Evolutionary conservation across 371 early-diverging fungal genomes (phyloP).

Genomic region (Rhizopus sp.): DNA sequence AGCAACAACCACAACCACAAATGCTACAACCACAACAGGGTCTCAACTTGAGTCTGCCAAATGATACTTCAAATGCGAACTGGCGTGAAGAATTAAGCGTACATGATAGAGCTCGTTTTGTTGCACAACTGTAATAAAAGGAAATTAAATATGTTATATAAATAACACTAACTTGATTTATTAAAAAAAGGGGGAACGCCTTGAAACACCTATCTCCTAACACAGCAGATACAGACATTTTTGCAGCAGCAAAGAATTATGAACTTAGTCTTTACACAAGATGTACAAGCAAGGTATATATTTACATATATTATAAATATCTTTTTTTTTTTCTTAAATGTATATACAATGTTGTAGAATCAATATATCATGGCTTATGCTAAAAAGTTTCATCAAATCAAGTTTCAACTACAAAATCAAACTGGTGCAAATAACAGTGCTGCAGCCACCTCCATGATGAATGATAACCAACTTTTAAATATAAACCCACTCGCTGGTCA

Average conservation of each 20-base stretch:
- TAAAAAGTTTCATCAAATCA: constrained; percentile 41
- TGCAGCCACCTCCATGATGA: constrained; percentile 26
- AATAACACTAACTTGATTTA: neutral
- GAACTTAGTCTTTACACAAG: constrained; percentile 35
- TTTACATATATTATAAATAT: neutral
- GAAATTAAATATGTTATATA: neutral
- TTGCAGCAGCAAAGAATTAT: constrained; percentile 47
- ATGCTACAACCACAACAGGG: constrained; percentile 9
- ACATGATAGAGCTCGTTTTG: constrained; percentile 36
- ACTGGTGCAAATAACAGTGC: constrained; percentile 5
- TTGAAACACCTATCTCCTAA: constrained; percentile 43
- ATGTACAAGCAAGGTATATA: constrained; percentile 46
- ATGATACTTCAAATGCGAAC: constrained; percentile 31
- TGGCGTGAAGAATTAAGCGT: constrained; percentile 38
- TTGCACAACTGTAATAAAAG: constrained; percentile 28
- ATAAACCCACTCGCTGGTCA: constrained; percentile 28
- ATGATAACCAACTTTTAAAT: constrained; percentile 37
- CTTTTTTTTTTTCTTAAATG: constrained; percentile 3
- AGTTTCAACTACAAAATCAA: constrained; percentile 30
- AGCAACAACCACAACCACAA: constrained; percentile 5
- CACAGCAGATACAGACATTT: constrained; percentile 44
- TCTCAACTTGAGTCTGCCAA: constrained; percentile 12
- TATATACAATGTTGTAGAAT: constrained; percentile 16
- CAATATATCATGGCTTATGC: constrained; percentile 30
- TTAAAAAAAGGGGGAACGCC: constrained; percentile 38